phyloP scores from a whole-genome alignment of 441 rosid genomes.

The Euphorbia corollata region DNA sequence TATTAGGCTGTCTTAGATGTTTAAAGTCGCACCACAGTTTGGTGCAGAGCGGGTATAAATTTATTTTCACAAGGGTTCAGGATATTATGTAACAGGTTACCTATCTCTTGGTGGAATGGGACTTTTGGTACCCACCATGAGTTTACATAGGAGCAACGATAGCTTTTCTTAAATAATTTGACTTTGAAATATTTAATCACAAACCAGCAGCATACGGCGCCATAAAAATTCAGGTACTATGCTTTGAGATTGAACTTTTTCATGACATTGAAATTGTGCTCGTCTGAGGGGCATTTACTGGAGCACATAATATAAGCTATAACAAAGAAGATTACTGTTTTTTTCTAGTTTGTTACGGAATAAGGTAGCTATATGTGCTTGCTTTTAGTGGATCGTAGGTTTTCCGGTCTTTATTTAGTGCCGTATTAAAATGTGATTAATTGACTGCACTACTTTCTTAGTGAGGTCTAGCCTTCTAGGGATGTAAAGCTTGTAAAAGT shows the following conservation, averaged over 20 bases:
- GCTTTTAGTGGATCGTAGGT: not conserved
- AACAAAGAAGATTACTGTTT: too few relatives aligned
- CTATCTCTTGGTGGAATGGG: not conserved
- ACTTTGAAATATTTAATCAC: not conserved
- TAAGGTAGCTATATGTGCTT: not conserved
- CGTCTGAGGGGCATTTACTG: not conserved
- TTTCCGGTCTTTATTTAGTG: not conserved
- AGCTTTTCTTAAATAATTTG: not conserved
- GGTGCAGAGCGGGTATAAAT: not conserved
- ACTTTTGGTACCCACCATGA: not conserved
- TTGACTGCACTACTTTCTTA: not conserved
- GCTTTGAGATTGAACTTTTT: not conserved
- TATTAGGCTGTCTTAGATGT: not conserved
- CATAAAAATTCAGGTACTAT: not conserved
- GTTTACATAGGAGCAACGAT: not conserved
- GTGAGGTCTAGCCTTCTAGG: not conserved
- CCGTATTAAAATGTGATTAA: not conserved
- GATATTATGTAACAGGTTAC: not conserved
- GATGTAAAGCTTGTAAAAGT: not conserved
- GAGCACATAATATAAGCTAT: not conserved
- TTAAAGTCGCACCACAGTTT: not conserved
- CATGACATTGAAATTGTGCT: not conserved
- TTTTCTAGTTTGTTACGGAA: not conserved
- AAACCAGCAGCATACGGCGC: not conserved
- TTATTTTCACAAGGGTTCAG: not conserved